These are phyloP conservation scores for Orobanche coerulescens DNA, from an alignment of 257 asterid species.

Conservation along the genomic window DNA sequence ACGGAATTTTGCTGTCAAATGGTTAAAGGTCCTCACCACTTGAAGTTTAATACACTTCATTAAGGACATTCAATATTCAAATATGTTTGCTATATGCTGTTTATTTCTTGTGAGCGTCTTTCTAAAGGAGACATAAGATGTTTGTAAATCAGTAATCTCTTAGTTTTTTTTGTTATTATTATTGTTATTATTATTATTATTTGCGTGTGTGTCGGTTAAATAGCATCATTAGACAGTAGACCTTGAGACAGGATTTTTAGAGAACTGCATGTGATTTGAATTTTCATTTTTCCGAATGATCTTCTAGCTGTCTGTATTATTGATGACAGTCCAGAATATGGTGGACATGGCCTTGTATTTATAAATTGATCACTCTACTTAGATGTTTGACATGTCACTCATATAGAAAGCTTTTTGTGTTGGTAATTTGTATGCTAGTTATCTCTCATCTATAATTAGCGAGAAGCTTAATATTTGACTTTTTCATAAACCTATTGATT, in stretches of 20 bases:
- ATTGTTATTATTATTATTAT: neutral
- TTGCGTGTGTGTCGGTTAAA: neutral
- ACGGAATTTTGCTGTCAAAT: constrained; percentile 79
- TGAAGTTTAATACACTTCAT: constrained; percentile 11
- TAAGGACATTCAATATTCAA: constrained; percentile 7
- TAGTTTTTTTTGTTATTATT: neutral
- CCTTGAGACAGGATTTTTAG: neutral
- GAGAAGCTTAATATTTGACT: neutral
- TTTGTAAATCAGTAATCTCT: neutral
- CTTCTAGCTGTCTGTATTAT: neutral
- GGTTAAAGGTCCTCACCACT: constrained; percentile 70
- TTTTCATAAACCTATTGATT: neutral
- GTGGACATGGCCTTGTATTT: neutral
- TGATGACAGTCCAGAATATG: neutral
- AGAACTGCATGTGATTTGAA: neutral
- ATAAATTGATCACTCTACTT: neutral
- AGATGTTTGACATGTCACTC: neutral
- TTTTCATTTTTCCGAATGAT: neutral
- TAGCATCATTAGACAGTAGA: neutral
- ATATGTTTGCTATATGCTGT: constrained; percentile 12
- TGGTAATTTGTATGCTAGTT: neutral
- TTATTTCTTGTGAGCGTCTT: constrained; percentile 10
- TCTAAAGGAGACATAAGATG: constrained; percentile 8
- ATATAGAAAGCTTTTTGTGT: neutral
- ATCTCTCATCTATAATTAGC: neutral